A percentile compares a stretch with the other conserved stretches of the same genome.
phyloP scores from a whole-genome alignment of 805 yeast genomes.

The Candida chilensis region DNA sequence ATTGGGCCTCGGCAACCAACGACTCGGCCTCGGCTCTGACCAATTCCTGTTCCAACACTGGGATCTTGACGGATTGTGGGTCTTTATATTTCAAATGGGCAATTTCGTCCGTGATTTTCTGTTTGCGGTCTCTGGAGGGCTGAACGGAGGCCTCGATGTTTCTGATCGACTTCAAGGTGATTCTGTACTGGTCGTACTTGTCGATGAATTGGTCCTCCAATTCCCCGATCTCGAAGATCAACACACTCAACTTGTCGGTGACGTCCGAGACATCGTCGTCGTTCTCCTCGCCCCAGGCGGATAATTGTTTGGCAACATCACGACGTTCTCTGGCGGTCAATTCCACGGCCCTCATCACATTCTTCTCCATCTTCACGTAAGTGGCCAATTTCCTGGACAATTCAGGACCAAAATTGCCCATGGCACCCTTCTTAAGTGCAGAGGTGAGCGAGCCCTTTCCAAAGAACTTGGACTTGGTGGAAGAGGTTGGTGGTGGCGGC shows the following conservation, averaged over 20 bases:
- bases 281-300: slow-evolving; percentile 96
- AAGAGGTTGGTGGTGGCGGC: slow-evolving; percentile 75
- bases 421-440: slow-evolving; percentile 70
- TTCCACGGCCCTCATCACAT: slow-evolving; percentile 89
- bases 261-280: slow-evolving; percentile 97
- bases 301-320: slow-evolving; percentile 94
- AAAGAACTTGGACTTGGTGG: slow-evolving; percentile 65
- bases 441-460: slow-evolving; percentile 67
- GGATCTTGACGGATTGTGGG: slow-evolving; percentile 93
- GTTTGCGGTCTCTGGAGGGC: slow-evolving; percentile 97
- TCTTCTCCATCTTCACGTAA: slow-evolving; percentile 93
- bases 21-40: slow-evolving; percentile 99
- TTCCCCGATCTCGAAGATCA: slow-evolving; percentile 94
- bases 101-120: slow-evolving; percentile 93
- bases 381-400: slow-evolving; percentile 85
- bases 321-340: slow-evolving; percentile 89
- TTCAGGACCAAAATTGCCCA: slow-evolving; percentile 93
- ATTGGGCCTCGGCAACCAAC: slow-evolving; percentile 97
- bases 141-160: slow-evolving; percentile 97
- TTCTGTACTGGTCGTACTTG: slow-evolving; percentile 96
- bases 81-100: slow-evolving; percentile 97
- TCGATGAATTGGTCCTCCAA: slow-evolving; percentile 97
- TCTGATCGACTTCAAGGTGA: slow-evolving; percentile 88
- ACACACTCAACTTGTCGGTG: slow-evolving; percentile 94
- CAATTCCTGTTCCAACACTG: slow-evolving; percentile 94